Base-by-base conservation (phyloP, 371 early-diverging fungal species). In the Mucor irregularis region DNA sequence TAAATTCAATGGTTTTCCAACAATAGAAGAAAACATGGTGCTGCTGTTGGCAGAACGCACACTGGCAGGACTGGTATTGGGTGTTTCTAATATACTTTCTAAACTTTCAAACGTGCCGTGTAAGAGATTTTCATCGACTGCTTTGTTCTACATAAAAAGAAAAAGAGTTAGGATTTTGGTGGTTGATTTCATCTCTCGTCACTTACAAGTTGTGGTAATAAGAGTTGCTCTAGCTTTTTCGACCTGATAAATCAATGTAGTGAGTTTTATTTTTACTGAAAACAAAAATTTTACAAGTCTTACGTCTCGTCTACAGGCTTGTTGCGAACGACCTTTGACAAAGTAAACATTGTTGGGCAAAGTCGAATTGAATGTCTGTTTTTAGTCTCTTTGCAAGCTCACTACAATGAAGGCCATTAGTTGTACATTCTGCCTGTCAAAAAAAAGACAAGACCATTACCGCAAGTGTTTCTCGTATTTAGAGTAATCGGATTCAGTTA, bases 301-400 rank as follows among this genome's bases (percentile, higher is more conserved):
- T 58, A 55, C 64, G 44, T 37, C 5, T 59, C 38, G 35, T 59
- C 59, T n/a, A 34, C 56, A 49, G 17, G 62, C 39, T 47, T 55
- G 50, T 34, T 62, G 56, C 1, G 62, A 62, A 25, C 62, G 37
- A 21, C 62, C 62, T 48, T 30, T 49, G 16, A 62, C 53, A 48
- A 62, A 62, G 25, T n/a, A n/a, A n/a, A n/a, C n/a, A 62, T 19
- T 64, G 64, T 0, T 46, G 59, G 9, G 40, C 37, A 39, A 59
- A 42, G 19, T 51, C 11, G 28, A 14, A 64, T 2, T 19, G 35
- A 14, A 64, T 59, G 2, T 52, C 42, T 4, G 60, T 64, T 22
- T 55, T 64, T 16, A 14, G 39, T 1, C 37, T 16, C 26, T 40
- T 64, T 5, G 43, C 64, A 7, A 59, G 26, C 4, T 33, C 35